Conservation (phyloP, 1,284 basidiomycete genomes). For the Cryptococcus amylolentus region DNA sequence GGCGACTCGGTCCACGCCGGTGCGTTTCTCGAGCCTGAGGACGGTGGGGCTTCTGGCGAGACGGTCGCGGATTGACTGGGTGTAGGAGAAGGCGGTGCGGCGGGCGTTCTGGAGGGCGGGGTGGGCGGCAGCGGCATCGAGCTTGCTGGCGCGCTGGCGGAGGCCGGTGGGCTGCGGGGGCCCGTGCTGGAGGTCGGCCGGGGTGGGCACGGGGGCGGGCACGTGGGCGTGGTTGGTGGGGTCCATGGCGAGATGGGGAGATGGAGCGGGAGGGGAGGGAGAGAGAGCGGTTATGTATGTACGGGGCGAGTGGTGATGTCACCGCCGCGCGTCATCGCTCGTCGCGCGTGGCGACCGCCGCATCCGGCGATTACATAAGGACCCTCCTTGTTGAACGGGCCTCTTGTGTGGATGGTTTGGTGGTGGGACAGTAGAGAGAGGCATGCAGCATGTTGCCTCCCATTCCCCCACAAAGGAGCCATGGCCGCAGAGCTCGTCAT, state of each 20-base stretch:
- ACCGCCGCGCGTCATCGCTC: too few species aligned
- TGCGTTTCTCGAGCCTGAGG: slow-evolving; percentile 27
- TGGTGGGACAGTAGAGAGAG: neutral
- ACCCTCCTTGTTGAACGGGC: too few species aligned
- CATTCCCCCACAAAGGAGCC: neutral
- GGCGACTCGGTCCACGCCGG: slow-evolving; percentile 34
- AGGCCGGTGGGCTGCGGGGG: slow-evolving; percentile 15
- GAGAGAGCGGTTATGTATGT: too few species aligned
- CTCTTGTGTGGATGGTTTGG: neutral
- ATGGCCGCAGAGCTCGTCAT: slow-evolving; percentile 11
- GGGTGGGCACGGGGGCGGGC: slow-evolving; percentile 1
- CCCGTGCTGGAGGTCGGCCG: neutral
- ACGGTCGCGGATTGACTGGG: slow-evolving; percentile 23
- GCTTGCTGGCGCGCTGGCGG: slow-evolving; percentile 21
- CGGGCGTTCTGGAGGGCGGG: slow-evolving; percentile 33
- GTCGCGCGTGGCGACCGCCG: too few species aligned
- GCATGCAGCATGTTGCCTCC: neutral
- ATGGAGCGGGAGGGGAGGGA: neutral
- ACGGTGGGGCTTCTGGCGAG: slow-evolving; percentile 30
- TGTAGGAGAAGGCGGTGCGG: slow-evolving; percentile 22
- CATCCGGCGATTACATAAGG: too few species aligned
- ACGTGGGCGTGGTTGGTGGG: slow-evolving; percentile 9
- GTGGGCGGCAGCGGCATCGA: slow-evolving; percentile 26
- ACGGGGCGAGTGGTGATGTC: too few species aligned
- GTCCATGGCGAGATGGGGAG: slow-evolving; percentile 6